phyloP scores from a whole-genome alignment of 1,284 basidiomycete genomes.

The Ceratobasidium sp. region DNA sequence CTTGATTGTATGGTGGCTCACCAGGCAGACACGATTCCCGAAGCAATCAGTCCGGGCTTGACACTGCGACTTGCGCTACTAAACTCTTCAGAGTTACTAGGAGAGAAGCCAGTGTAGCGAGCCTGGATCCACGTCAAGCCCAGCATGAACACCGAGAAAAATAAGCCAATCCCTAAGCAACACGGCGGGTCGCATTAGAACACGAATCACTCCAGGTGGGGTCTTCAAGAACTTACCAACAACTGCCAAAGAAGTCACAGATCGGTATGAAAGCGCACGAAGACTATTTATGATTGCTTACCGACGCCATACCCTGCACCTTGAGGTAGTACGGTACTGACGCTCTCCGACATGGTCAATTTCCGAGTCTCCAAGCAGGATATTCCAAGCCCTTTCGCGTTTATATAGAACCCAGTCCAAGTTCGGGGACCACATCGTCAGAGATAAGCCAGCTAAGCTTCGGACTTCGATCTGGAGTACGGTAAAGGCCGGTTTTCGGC shows the following conservation, averaged over 20 bases:
- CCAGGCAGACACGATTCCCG: constrained; percentile 87
- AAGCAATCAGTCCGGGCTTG: constrained; percentile 88
- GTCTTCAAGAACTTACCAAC: constrained; percentile 12
- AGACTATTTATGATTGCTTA: constrained; percentile 50
- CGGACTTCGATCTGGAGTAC: constrained; percentile 24
- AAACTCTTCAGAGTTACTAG: constrained; percentile 67
- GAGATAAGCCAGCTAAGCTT: constrained; percentile 23
- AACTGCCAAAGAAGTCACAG: constrained; percentile 41
- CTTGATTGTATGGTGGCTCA: background rate
- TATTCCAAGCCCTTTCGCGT: background rate
- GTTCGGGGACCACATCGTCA: background rate
- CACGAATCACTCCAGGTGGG: constrained; percentile 43
- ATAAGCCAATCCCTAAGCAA: constrained; percentile 76
- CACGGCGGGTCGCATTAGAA: background rate
- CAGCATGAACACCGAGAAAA: constrained; percentile 82
- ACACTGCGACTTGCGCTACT: constrained; percentile 80
- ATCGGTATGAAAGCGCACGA: constrained; percentile 51
- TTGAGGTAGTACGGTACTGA: constrained; percentile 48
- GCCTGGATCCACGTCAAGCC: constrained; percentile 70
- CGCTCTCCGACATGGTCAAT: constrained; percentile 37
- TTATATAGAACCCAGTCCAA: constrained; percentile 2
- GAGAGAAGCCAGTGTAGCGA: constrained; percentile 75
- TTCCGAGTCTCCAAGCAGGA: background rate
- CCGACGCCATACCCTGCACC: constrained; percentile 85
- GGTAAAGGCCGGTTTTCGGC: constrained; percentile 6